phyloP scores from a whole-genome alignment of 257 asterid species.

The Solanum chmielewskii region DNA sequence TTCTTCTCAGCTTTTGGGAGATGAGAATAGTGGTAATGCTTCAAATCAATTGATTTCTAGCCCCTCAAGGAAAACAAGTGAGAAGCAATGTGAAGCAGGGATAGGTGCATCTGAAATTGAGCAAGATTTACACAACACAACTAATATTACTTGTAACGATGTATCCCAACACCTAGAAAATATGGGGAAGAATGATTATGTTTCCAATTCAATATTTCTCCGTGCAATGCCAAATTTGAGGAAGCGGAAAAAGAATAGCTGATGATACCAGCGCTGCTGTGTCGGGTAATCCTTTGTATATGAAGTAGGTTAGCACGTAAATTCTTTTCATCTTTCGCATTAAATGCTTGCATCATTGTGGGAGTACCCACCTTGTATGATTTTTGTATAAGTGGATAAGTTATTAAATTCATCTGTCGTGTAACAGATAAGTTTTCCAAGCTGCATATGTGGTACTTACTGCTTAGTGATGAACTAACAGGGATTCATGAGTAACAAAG shows the following conservation, averaged over 20 bases:
- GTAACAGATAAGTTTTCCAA: not conserved
- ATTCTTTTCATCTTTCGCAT: not conserved
- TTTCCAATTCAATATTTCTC: slow-evolving; percentile 12
- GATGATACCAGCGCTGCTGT: not conserved
- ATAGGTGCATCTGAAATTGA: not conserved
- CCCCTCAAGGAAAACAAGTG: not conserved
- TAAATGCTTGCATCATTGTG: not conserved
- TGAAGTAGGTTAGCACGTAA: not conserved
- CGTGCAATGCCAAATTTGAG: slow-evolving; percentile 84
- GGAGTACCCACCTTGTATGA: not conserved
- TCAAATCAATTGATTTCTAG: not conserved
- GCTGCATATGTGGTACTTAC: not conserved
- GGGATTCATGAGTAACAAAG: not conserved
- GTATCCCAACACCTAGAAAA: not conserved
- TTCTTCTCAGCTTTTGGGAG: slow-evolving; percentile 1
- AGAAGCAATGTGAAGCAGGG: not conserved
- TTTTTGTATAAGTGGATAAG: not conserved
- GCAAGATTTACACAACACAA: slow-evolving; percentile 1
- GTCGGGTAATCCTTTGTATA: not conserved
- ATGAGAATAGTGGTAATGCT: slow-evolving; percentile 6
- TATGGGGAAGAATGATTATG: slow-evolving; percentile 8
- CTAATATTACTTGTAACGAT: not conserved
- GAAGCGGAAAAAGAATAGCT: slow-evolving; percentile 27
- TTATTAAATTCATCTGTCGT: not conserved
- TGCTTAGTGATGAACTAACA: not conserved